Evolutionary conservation across 2,329 filamentous ascomycete genomes (phyloP).

Genomic region (Fusarium sublunatum): DNA sequence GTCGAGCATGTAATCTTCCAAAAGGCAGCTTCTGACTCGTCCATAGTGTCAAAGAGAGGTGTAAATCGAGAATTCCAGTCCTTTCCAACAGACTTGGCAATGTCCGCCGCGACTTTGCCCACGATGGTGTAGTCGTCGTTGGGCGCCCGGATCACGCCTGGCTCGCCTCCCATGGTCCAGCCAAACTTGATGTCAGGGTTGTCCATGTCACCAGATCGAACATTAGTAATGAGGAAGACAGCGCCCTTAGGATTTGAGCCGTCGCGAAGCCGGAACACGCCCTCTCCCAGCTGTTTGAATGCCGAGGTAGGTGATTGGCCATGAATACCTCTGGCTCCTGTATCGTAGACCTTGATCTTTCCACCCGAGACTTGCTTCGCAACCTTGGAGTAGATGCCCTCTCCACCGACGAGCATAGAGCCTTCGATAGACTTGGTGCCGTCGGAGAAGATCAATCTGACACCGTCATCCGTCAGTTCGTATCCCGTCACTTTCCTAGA

Average conservation of each 20-base stretch:
- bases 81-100: slow-evolving; percentile 65
- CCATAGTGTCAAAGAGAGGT: slow-evolving; percentile 69
- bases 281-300: slow-evolving; percentile 71
- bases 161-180: slow-evolving; percentile 71
- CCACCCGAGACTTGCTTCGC: slow-evolving; percentile 69
- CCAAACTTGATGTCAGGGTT: slow-evolving; percentile 68
- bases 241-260: slow-evolving; percentile 57
- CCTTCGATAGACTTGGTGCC: slow-evolving; percentile 69
- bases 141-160: slow-evolving; percentile 67
- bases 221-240: slow-evolving; percentile 71
- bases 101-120: slow-evolving; percentile 65
- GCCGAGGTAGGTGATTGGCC: slow-evolving; percentile 71
- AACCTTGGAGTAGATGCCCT: slow-evolving; percentile 71
- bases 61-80: slow-evolving; percentile 67
- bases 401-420: slow-evolving; percentile 68
- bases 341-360: slow-evolving; percentile 70
- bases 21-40: slow-evolving; percentile 67
- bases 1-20: slow-evolving; percentile 75
- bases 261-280: slow-evolving; percentile 69
- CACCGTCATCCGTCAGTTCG: slow-evolving; percentile 64
- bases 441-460: slow-evolving; percentile 68
- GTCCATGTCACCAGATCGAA: slow-evolving; percentile 69
- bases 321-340: slow-evolving; percentile 72
- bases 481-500: slow-evolving; percentile 67
- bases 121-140: slow-evolving; percentile 70